Evolutionary conservation across 2,329 filamentous ascomycete species (phyloP).

Genomic region (Rhynchosporium graminicola): DNA sequence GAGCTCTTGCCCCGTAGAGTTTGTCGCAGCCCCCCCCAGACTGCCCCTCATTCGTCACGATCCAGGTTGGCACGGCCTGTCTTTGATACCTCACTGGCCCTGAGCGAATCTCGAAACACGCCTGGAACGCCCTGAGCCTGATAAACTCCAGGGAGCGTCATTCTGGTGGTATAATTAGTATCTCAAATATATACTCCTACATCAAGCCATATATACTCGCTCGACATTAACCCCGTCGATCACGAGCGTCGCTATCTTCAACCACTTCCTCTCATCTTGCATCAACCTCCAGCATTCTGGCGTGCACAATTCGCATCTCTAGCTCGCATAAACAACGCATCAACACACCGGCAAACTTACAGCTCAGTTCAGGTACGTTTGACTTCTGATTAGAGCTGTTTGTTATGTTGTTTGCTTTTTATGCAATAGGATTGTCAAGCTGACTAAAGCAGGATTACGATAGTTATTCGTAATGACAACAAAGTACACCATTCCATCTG

Average conservation of each 20-base stretch:
- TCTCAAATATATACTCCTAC: conserved; percentile 13
- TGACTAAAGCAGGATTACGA: conserved; percentile 21
- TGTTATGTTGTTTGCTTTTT: conserved; percentile 26
- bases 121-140: conserved; percentile 23
- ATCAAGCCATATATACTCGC: conserved; percentile 19
- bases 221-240: conserved; percentile 22
- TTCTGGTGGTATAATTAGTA: conserved; percentile 12
- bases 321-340: conserved; percentile 23
- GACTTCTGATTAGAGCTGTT: conserved; percentile 12
- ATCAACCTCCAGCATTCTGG: conserved; percentile 16
- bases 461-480: conserved; percentile 32
- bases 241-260: conserved; percentile 26
- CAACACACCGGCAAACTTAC: conserved; percentile 30
- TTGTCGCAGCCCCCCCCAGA: conserved; percentile 5
- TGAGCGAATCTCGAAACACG: conserved; percentile 27
- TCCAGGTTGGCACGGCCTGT: conserved; percentile 4
- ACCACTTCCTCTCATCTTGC: conserved; percentile 10
- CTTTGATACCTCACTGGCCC: conserved; percentile 5
- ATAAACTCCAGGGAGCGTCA: conserved; percentile 13
- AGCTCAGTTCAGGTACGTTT: conserved; percentile 30
- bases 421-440: conserved; percentile 16
- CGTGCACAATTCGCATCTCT: conserved; percentile 28
- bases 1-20: conserved; percentile 7
- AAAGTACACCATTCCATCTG: conserved; percentile 33
- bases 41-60: conserved; percentile 7